Base-by-base conservation (phyloP, 345 rosid genomes). In the Turritis glabra region DNA sequence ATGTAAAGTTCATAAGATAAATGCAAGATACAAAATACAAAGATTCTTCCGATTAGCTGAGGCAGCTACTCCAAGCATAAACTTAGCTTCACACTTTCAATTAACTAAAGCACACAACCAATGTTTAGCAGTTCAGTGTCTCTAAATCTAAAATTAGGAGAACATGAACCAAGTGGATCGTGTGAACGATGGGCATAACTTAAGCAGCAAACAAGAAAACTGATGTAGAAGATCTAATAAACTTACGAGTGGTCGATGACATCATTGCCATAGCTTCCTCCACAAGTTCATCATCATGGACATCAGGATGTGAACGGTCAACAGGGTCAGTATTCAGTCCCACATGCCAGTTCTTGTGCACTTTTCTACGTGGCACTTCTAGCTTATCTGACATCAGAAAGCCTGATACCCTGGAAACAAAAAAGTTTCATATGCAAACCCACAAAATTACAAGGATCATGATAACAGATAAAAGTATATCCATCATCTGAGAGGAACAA, bases 281-380 rank as follows among this genome's bases (percentile, higher is more conserved):
- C 57, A 88, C 70, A 71, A 96, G 85, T 66, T 72, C 76, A 17
- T 88, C 86, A 67, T 96, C 98, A 67, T 84, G 84, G 60, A 96
- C 97, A 73, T 96, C 98, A 2, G 98, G 97, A 83, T 82, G 95
- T 64, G 97, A 87, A 60, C 97, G 95, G 82, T 96, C 99, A 68
- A 84, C 98, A 10, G 97, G 96, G 80, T 96, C 97, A 47, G 85
- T 81, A 60, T 87, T 59, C 84, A 96, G 85, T 55, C 97, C 98
- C 62, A 84, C 95, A 80, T 89, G 78, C 99, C 99, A 96, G 75
- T 92, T 82, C 81, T 90, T 96, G 80, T 55, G 89, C 69, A 89
- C 93, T 79, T 75, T 90, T 80, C 97, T 84, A 61, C 97, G 98
- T 75, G 98, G 98, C 35, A 92, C 84, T 80, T 77, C 95, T 77